Evolutionary conservation across 345 rosid species (phyloP), one percentile per base, ranked within the genome.

Genomic region (Sonneratia caseolaris): DNA sequence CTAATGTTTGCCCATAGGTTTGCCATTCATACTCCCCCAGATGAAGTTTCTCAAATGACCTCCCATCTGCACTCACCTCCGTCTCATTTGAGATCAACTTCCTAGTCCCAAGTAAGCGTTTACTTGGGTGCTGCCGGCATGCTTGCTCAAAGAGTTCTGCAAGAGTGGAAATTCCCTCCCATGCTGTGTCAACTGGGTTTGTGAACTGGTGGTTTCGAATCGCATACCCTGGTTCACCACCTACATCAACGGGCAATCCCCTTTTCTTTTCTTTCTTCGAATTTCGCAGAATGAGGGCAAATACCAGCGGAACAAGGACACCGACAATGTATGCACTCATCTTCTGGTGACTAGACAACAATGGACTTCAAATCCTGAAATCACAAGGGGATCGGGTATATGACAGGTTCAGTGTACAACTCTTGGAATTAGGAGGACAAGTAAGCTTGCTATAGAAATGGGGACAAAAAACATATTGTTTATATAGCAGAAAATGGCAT

Each of bases 21-120:
- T 85, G 71, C 98, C 98, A 96, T 73, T 91, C 83, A 61, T 96
- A 96, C 21, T 92, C 97, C 71, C 98, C 99, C 76, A 96, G 81
- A 84, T 91, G 98, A 76, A 92, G 88, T 78, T 92, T 96, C 89
- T 96, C 98, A 68, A 92, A 92, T 10, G 88, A 70, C 80, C 83
- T 86, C 14, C 98, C 99, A 56, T 89, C 93, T 3, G 77, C 73
- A 59, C 74, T 68, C 53, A 84, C 83, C 82, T 91, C 89, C 64
- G 71, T 72, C 79, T 92, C 99, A 69, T 82, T 89, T 19, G 90
- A 80, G 68, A 96, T 82, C 59, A 91, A 71, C 65, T 79, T 76
- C 65, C 99, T 79, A 5, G 99, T 92, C 7, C 99, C 99, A 35
- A 96, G 94, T 69, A 96, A 81, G 61, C 5, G 76, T 72, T 82